phyloP scores from a whole-genome alignment of 164 flowering plant species.

The Sextonia rubra region DNA sequence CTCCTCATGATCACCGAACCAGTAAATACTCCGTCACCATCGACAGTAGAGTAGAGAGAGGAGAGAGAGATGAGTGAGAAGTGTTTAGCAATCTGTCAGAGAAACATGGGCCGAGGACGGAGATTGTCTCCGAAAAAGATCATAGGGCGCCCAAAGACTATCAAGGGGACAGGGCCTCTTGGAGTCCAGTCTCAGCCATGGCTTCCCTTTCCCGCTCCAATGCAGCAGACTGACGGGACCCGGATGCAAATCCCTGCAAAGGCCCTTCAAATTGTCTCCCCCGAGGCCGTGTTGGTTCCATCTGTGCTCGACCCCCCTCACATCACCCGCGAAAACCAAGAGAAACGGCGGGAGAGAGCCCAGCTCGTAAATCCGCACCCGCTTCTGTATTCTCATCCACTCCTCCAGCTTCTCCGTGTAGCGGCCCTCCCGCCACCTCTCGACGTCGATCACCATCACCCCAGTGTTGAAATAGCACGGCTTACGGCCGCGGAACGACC shows the following conservation, averaged over 20 bases:
- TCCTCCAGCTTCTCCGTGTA: slow-evolving; percentile 32
- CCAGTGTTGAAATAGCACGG: slow-evolving; percentile 56
- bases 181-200: slow-evolving; percentile 16
- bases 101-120: background rate
- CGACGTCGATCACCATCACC: slow-evolving; percentile 43
- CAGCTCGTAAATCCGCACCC: slow-evolving; percentile 14
- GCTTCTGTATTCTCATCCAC: slow-evolving; percentile 46
- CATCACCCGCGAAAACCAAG: slow-evolving; percentile 21
- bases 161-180: slow-evolving; percentile 19
- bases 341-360: slow-evolving; percentile 21
- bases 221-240: slow-evolving; percentile 23
- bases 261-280: slow-evolving; percentile 17
- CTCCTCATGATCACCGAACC: no score
- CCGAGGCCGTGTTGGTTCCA: slow-evolving; percentile 25
- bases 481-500: slow-evolving; percentile 26
- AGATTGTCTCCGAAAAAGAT: slow-evolving; percentile 5
- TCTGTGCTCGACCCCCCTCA: slow-evolving; percentile 18
- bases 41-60: no score
- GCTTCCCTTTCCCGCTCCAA: slow-evolving; percentile 27
- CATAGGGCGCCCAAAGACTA: slow-evolving; percentile 21
- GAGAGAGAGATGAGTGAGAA: no score
- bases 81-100: slow-evolving; percentile 5
- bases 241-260: slow-evolving; percentile 18
- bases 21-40: no score
- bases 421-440: slow-evolving; percentile 31